Base-by-base conservation (phyloP, 2,329 filamentous ascomycete genomes). In the Penicillium sp. region DNA sequence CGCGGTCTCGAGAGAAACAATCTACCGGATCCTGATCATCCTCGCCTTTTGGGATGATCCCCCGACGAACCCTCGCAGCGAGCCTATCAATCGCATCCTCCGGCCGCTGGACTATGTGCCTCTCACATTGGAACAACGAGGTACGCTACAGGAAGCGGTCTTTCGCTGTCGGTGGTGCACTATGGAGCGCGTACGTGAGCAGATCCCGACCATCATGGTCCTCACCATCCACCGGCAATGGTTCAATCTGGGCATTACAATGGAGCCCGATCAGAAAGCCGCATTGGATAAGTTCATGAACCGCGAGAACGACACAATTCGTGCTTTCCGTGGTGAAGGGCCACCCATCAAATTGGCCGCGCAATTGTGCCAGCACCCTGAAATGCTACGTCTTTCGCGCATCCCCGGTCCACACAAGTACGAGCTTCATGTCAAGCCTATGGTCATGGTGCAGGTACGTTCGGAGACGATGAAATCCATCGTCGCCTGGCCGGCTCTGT, bases 91-190 rank as follows among this genome's bases (percentile, higher is more conserved):
- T 6, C 68, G 68, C 43, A 70, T 73, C 6, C 71, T 81, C 43
- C 65, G 70, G 4, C 78, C 78, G 1, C 60, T 79, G 19, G 68
- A 74, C 2, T 80, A 79, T 58, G 57, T 60, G 1, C 68, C 62
- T 4, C 60, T 80, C 14, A 53, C 49, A 10, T 25, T 65, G n/a
- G 59, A 63, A 0, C 68, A 76, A 33, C 74, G 75, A 6, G 56
- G 56, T n/a, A 54, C 54, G 0, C 59, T 80, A n/a, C 79, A 81
- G 59, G 46, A 59, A 2, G 67, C 66, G 1, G 68, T 81, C 3
- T 58, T 80, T 28, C 66, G 67, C 5, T 78, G 74, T 58, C 69
- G 65, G 59, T 81, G 79, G 78, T 80, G 74, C 58, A 80, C 75
- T 0, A 57, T 71, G 26, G 59, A 70, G 3, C 73, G 75, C 7